These are phyloP conservation scores for Talaromyces sp. DNA, from an alignment of 2,329 filamentous ascomycete genomes.

Conservation along the genomic window DNA sequence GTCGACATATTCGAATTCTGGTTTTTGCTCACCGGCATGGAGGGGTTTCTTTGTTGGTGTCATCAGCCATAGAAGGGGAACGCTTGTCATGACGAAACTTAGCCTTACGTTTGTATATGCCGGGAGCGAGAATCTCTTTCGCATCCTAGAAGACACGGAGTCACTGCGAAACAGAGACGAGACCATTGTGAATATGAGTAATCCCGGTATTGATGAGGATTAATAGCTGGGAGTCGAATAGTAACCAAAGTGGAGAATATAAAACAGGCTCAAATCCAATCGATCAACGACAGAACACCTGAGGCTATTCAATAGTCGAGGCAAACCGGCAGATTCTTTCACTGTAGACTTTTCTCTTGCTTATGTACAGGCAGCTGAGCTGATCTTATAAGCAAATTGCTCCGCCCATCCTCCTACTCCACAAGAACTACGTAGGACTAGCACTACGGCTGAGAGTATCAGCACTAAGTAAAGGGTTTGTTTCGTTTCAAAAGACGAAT, in stretches of 20 bases:
- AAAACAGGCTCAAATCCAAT: not conserved
- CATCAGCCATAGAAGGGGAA: not conserved
- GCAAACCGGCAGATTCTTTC: not conserved
- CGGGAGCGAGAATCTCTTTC: conserved; percentile 4
- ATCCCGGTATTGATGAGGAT: not conserved
- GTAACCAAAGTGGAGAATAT: not conserved
- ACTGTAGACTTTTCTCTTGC: not conserved
- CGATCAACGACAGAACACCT: not conserved
- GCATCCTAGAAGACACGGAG: conserved; percentile 10
- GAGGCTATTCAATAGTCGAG: not conserved
- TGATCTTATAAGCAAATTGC: not conserved
- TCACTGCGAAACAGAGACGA: conserved; percentile 1
- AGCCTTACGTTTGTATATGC: conserved; percentile 8
- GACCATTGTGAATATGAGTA: not conserved
- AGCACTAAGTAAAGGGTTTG: not conserved
- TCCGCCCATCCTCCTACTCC: not conserved
- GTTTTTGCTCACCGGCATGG: not conserved
- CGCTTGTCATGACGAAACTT: no score
- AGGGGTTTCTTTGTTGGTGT: not conserved
- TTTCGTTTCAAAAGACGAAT: not conserved
- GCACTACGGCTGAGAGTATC: not conserved
- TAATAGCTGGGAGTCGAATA: not conserved
- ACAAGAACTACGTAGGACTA: not conserved
- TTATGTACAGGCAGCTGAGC: not conserved
- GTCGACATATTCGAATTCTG: not conserved